Evolutionary conservation across 306 rosid genomes (phyloP).

Genomic region (Fagus crenata): DNA sequence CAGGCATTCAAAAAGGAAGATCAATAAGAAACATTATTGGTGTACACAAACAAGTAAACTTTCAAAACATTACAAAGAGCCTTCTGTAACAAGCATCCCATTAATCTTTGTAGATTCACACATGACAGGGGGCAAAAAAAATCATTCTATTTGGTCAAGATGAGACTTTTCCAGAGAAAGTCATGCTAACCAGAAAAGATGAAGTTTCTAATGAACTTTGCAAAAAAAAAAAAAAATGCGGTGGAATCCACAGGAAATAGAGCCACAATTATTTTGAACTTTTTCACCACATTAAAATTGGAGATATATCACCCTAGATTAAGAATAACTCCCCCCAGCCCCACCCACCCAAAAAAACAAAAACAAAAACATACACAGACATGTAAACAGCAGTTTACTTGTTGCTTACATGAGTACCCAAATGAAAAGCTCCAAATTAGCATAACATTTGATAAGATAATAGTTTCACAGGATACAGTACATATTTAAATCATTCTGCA

Average conservation of each 20-base stretch:
- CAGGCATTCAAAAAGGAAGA: slow-evolving; percentile 20
- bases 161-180: background rate
- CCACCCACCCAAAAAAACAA: too few relatives aligned
- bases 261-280: background rate
- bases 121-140: background rate
- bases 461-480: background rate
- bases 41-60: slow-evolving; percentile 2
- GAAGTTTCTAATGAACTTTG: background rate
- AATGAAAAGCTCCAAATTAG: background rate
- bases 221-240: background rate
- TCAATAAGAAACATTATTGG: slow-evolving; percentile 12
- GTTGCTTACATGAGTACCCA: background rate
- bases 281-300: background rate
- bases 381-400: too few relatives aligned
- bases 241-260: background rate
- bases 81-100: slow-evolving; percentile 14
- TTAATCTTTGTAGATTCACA: slow-evolving; percentile 10
- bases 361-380: too few relatives aligned
- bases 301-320: background rate
- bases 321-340: background rate
- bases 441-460: background rate
- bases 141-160: background rate
- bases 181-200: background rate
- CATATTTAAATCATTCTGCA: background rate
- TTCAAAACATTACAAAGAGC: slow-evolving; percentile 15